Percentiles rank a stretch among this genome's conserved stretches.
phyloP scores from a whole-genome alignment of 1,139 yeast genomes.

The Hansenula lynferdii region DNA sequence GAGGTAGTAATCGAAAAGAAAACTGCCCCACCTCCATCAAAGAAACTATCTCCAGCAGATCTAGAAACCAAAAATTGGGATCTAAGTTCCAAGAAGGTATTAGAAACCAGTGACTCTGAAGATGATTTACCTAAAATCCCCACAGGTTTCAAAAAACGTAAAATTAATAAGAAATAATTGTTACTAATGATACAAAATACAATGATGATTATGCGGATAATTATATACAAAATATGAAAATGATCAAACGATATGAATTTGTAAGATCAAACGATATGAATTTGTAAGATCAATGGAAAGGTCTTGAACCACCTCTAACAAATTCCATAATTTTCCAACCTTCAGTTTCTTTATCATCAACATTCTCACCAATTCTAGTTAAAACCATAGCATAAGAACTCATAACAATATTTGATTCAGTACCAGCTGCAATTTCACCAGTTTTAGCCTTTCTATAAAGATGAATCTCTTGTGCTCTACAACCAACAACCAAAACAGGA shows the following conservation, averaged over 20 bases:
- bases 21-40: conserved; percentile 1
- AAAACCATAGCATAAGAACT: conserved; percentile 95
- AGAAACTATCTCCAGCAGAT: conserved; percentile 7
- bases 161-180: conserved; percentile 4
- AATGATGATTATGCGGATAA: background rate
- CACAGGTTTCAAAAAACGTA: conserved; percentile 17
- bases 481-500: conserved; percentile 91
- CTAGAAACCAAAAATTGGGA: conserved; percentile 15
- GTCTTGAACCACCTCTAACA: conserved; percentile 91
- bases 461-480: conserved; percentile 96
- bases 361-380: conserved; percentile 88
- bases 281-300: conserved; percentile 64
- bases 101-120: conserved; percentile 8
- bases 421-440: conserved; percentile 94
- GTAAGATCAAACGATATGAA: too few species aligned
- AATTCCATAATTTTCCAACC: conserved; percentile 98
- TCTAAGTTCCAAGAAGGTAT: conserved; percentile 7
- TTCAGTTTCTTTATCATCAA: conserved; percentile 85
- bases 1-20: background rate
- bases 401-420: conserved; percentile 88
- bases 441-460: conserved; percentile 85
- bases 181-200: too few species aligned
- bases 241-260: too few species aligned
- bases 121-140: conserved; percentile 6
- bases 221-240: background rate